Conservation (phyloP, 2,329 filamentous ascomycete genomes). For the Trichoderma cornu-damae region DNA sequence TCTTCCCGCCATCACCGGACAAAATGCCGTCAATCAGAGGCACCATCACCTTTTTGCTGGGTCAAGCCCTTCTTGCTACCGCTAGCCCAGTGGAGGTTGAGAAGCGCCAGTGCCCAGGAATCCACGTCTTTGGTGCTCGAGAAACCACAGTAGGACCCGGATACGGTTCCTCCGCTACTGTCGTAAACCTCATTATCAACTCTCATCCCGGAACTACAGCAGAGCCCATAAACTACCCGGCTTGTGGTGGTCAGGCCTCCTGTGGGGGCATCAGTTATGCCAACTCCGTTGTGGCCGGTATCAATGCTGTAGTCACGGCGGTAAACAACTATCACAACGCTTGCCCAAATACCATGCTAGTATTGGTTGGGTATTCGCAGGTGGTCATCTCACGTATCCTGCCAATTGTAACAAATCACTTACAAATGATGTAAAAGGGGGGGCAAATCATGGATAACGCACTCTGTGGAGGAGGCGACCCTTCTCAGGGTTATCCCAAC, state of each 20-base stretch:
- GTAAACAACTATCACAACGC: constrained; percentile 53
- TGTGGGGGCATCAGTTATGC: constrained; percentile 58
- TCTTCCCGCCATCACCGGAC: neutral
- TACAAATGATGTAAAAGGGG: constrained; percentile 34
- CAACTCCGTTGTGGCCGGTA: constrained; percentile 37
- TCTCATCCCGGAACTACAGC: constrained; percentile 48
- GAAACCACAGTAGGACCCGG: constrained; percentile 48
- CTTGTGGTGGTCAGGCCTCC: constrained; percentile 54
- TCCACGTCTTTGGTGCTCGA: constrained; percentile 45
- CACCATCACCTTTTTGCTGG: neutral
- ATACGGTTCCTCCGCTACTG: constrained; percentile 45
- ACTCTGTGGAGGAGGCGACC: constrained; percentile 54
- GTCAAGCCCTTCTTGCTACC: constrained; percentile 10
- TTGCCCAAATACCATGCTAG: constrained; percentile 54
- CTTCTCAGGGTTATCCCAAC: constrained; percentile 41
- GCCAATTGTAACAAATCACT: neutral
- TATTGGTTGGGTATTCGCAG: constrained; percentile 59
- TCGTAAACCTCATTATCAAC: constrained; percentile 46
- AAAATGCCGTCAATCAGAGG: constrained; percentile 7
- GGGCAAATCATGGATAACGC: constrained; percentile 61
- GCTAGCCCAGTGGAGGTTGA: neutral
- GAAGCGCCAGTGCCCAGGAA: constrained; percentile 19
- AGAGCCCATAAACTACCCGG: constrained; percentile 55
- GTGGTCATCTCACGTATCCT: constrained; percentile 28
- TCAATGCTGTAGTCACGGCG: constrained; percentile 24